Evolutionary conservation across 352 stramenopile genomes (phyloP).

Genomic region (Globisporangium lucens): DNA sequence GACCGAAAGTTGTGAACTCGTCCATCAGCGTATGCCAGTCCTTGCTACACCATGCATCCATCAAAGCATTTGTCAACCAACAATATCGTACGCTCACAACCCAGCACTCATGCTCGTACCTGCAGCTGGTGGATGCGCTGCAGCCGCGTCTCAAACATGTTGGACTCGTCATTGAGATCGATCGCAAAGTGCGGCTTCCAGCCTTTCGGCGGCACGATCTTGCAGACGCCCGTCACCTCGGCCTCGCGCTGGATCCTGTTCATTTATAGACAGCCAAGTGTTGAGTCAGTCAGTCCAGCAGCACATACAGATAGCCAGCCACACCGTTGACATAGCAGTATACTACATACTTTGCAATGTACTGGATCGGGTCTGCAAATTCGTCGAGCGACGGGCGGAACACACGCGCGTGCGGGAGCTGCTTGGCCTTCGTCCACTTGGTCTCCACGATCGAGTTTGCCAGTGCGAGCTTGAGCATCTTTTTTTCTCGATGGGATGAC

Average conservation of each 20-base stretch:
- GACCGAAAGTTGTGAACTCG: conserved; percentile 41
- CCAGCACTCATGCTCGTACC: conserved; percentile 10
- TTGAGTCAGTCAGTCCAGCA: neutral
- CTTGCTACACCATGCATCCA: conserved; percentile 37
- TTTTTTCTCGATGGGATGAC: conserved; percentile 27
- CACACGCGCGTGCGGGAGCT: conserved; percentile 39
- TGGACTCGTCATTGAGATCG: conserved; percentile 47
- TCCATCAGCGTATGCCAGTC: conserved; percentile 60
- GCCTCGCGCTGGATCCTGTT: conserved; percentile 61
- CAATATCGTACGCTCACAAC: neutral
- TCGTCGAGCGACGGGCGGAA: conserved; percentile 86
- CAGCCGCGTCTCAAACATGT: conserved; percentile 90
- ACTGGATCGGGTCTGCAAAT: conserved; percentile 86
- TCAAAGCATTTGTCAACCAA: neutral
- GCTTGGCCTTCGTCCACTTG: conserved; percentile 26
- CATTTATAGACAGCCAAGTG: neutral
- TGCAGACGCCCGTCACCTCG: conserved; percentile 91
- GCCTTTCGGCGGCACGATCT: conserved; percentile 96
- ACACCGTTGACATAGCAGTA: neutral
- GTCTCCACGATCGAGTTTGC: conserved; percentile 54
- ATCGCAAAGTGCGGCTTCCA: conserved; percentile 88
- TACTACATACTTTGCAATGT: conserved; percentile 69
- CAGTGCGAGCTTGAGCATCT: conserved; percentile 66
- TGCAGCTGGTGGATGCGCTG: conserved; percentile 91
- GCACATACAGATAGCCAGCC: no score